Conservation (phyloP, 108 stramenopile genomes). For the Aurantiochytrium sp. region DNA sequence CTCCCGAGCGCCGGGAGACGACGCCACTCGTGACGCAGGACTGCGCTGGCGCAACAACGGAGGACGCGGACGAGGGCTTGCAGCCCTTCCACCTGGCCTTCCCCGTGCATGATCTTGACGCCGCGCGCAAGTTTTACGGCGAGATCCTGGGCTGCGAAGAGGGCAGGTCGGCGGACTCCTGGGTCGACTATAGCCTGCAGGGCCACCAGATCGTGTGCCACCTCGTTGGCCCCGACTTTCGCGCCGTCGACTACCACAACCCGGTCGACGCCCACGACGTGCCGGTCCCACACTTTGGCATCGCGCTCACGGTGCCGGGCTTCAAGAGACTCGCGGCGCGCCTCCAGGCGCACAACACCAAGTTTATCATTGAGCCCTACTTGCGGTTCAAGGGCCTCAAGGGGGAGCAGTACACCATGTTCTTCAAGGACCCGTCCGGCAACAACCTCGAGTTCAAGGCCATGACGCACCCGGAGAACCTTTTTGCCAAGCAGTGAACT, state of each 20-base stretch:
- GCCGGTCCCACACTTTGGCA: slow-evolving; percentile 91
- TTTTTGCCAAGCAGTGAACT: slow-evolving; percentile 81
- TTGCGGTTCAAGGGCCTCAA: slow-evolving; percentile 81
- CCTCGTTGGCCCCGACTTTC: slow-evolving; percentile 83
- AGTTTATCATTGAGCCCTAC: slow-evolving; percentile 90
- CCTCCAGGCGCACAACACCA: slow-evolving; percentile 58
- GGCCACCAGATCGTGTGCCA: slow-evolving; percentile 94
- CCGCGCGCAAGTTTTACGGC: slow-evolving; percentile 86
- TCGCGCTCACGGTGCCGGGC: slow-evolving; percentile 77
- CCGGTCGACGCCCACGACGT: slow-evolving; percentile 98
- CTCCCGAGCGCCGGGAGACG: too few species aligned
- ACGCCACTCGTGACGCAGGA: too few species aligned
- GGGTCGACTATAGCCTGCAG: slow-evolving; percentile 89
- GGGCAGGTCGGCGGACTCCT: slow-evolving; percentile 77
- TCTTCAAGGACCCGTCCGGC: slow-evolving; percentile 88
- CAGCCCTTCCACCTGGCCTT: slow-evolving; percentile 87
- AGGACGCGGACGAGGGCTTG: not conserved
- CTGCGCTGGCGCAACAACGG: not conserved
- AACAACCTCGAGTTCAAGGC: slow-evolving; percentile 98
- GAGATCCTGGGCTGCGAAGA: slow-evolving; percentile 76
- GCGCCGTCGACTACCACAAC: slow-evolving; percentile 88
- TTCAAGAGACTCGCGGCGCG: slow-evolving; percentile 80
- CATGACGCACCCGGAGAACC: slow-evolving; percentile 84
- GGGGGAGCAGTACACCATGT: slow-evolving; percentile 95
- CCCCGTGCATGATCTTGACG: slow-evolving; percentile 84